Base-by-base conservation (phyloP, 306 rosid species). In the Ormosia emarginata region DNA sequence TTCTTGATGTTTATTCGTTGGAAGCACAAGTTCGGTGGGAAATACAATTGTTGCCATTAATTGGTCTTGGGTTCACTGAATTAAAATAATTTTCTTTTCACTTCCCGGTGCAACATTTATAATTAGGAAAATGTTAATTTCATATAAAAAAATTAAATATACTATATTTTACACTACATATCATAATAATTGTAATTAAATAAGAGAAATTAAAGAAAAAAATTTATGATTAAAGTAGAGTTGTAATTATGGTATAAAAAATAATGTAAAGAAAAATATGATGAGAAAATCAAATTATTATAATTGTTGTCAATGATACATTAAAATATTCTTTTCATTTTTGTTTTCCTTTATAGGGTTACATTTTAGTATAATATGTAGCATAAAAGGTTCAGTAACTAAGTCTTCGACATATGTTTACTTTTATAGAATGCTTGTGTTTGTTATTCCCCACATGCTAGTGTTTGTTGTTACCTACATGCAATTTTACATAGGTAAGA, bases 391-490 rank as follows among this genome's bases (percentile, higher is more conserved):
- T 78, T 79, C 79, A 66, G 34, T 14, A 63, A 59, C 41, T 36
- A 46, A 50, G 67, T 79, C 46, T 12, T 70, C 33, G 29, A 53
- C 50, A 64, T 83, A 67, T 75, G 43, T 73, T 74, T 62, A 50
- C 24, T 24, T 24, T 24, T 24, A 24, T 61, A 61, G 30, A 56
- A 67, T 53, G 58, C 71, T 81, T 73, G 69, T 58, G 24, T 24
- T 70, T 82, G 63, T 76, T 86, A 87, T 78, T 75, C 8, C 73
- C 79, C 94, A 83, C 89, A 76, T 88, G 91, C 89, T n/a, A n/a
- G 69, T 58, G 24, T 24, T 70, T 82, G 63, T 76, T 86, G 88
- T 78, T 75, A 7, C 73, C 79, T 92, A 83, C 89, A 76, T 88
- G 91, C 89, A 61, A 66, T 32, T 32, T 24, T 24, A 24, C 24